Evolutionary conservation across 305 asterid genomes (phyloP), one percentile per base, ranked within the genome.

Genomic region (Coffea humblotiana): DNA sequence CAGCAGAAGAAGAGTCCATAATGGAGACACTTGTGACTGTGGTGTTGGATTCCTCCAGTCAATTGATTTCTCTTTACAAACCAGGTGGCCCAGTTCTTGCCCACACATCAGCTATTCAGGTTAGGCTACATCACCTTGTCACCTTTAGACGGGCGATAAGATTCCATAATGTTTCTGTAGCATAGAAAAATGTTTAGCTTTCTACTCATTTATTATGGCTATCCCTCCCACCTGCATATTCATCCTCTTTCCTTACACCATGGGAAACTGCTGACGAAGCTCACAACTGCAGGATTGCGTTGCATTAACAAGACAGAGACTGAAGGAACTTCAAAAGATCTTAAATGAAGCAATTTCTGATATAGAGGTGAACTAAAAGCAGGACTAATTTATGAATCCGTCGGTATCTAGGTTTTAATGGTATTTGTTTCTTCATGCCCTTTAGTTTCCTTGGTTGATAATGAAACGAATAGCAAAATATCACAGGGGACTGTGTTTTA

Each of bases 71-170:
- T 56, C 91, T 90, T 51, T 88, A 87, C 84, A 96, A 94, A 81
- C 97, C 98, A 27, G 97, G 99, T 63, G 98, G 98, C 25, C 89
- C 95, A 15, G 92, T 92, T 84, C 90, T 94, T 15, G 94, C 91
- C 4, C 78, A 82, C 64, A 83, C 90, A 77, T 85, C 97, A 51
- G 86, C 86, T 69, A 87, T 95, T 88, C 90, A 92, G 95, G 99
- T 95, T 72, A 78, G 88, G 80, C 58, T 40, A 18, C 80, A 64
- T 64, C 73, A 3, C 58, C n/a, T 56, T 32, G 32, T 32, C 1
- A 32, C 32, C 32, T 32, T 76, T 16, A 2, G 8, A 64, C 10
- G 32, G 37, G 40, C 60, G 72, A 35, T 61, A 60, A 49, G 35
- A 9, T 43, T 29, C 13, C 18, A 2, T n/a, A 47, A 23, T 29